Conservation (phyloP, 805 yeast species). For the Yarrowia bubula region DNA sequence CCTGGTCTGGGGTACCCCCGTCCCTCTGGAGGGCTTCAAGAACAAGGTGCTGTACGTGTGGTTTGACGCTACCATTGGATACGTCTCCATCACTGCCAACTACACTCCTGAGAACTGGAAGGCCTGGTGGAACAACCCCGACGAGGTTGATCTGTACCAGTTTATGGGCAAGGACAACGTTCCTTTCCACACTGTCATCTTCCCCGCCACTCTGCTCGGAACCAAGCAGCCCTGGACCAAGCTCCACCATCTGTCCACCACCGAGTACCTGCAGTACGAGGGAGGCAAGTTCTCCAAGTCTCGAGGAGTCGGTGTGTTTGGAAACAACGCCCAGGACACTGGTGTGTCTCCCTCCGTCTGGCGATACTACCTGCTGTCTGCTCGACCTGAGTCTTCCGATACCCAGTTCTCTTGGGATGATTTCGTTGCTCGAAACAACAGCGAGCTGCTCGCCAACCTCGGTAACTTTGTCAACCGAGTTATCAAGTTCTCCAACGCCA, state of each 20-base stretch:
- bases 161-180: slow-evolving; percentile 99
- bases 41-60: slow-evolving; percentile 95
- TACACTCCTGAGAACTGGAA: slow-evolving; percentile 73
- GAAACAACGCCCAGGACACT: slow-evolving; percentile 93
- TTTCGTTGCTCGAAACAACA: slow-evolving; percentile 89
- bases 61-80: slow-evolving; percentile 99
- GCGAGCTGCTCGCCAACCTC: slow-evolving; percentile 89
- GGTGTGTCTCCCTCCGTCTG: slow-evolving; percentile 91
- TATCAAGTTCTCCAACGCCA: slow-evolving; percentile 83
- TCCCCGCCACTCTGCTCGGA: slow-evolving; percentile 91
- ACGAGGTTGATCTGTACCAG: slow-evolving; percentile 82
- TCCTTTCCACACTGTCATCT: slow-evolving; percentile 97
- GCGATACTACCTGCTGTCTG: slow-evolving; percentile 91
- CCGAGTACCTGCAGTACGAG: slow-evolving; percentile 96
- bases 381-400: slow-evolving; percentile 94
- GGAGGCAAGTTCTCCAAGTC: slow-evolving; percentile 98
- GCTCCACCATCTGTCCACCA: slow-evolving; percentile 85
- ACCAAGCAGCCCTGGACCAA: slow-evolving; percentile 86
- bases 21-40: slow-evolving; percentile 80
- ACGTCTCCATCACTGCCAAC: slow-evolving; percentile 92
- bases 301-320: slow-evolving; percentile 97
- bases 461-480: slow-evolving; percentile 96
- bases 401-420: slow-evolving; percentile 98
- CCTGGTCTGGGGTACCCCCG: slow-evolving; percentile 97
- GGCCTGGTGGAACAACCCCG: slow-evolving; percentile 95